Evolutionary conservation across 2,329 filamentous ascomycete species (phyloP), one percentile per base, ranked within the genome.

Genomic region (Rasamsonia emersonii): DNA sequence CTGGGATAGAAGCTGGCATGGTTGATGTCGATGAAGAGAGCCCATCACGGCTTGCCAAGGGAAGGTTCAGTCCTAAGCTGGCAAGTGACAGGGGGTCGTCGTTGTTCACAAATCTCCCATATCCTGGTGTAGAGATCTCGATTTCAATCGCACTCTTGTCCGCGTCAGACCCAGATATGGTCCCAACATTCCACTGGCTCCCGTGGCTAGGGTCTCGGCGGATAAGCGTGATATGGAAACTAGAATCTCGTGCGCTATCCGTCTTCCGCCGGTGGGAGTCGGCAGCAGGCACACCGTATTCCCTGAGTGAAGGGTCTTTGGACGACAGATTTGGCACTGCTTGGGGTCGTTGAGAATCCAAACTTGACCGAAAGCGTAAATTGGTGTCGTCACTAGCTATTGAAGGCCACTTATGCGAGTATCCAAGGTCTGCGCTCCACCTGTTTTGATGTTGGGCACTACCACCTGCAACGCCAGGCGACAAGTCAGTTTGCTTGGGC

Each of bases 101-200:
- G 10, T 54, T 48, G 3, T 53, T 46, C n/a, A 67, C 51, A 42
- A 79, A 78, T 33, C 71, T 72, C 23, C 59, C 64, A 46, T 80
- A 80, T 10, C 73, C 74, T 2, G 72, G 69, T 15, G 73, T 77
- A 6, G 60, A 65, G 8, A 79, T 67, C 31, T 77, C 71, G 8
- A 79, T 62, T 23, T 67, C 64, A 33, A 70, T 62, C 2, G 52
- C 35, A 20, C 51, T 47, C 30, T 43, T 46, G 30, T 51, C 53
- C 35, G 46, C 41, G 20, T 39, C 47, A 20, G 50, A 47, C 25
- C 56, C 61, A 24, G 68, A 70, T 29, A 86, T 69, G 33, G 68
- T 76, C 14, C 77, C 82, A 9, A 86, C 70, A 48, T 86, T 86
- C 80, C 81, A 86, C 53, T 86, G 82, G 33, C 67, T 68, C 5